Conservation (phyloP, 2,329 filamentous ascomycete genomes). For the Arthrinium puccinioides region DNA sequence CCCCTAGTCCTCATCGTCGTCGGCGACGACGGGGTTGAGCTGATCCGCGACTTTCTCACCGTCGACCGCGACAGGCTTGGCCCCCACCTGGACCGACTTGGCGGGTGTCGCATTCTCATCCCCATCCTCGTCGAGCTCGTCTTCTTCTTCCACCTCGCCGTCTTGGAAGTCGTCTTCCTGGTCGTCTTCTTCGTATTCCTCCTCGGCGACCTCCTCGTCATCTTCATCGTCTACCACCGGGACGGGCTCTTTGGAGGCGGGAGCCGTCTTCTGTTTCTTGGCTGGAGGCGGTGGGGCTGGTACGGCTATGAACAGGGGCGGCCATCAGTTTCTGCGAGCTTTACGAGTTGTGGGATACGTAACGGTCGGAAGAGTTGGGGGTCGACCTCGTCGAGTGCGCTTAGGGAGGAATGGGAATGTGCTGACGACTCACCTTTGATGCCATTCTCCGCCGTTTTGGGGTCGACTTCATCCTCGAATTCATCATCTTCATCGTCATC, state of each 20-base stretch:
- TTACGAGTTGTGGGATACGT: no score
- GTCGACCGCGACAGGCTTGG: slow-evolving; percentile 4
- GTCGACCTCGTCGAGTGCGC: neutral
- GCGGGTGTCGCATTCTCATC: slow-evolving; percentile 12
- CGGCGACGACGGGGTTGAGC: neutral
- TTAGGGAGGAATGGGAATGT: neutral
- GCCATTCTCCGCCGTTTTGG: slow-evolving; percentile 19
- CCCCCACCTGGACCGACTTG: slow-evolving; percentile 16
- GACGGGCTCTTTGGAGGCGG: slow-evolving; percentile 12
- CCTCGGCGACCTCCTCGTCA: slow-evolving; percentile 18
- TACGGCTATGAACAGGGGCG: neutral
- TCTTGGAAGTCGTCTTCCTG: slow-evolving; percentile 13
- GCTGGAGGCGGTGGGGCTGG: slow-evolving; percentile 19
- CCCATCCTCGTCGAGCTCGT: slow-evolving; percentile 9
- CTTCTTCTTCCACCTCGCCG: slow-evolving; percentile 14
- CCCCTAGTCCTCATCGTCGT: slow-evolving; percentile 6
- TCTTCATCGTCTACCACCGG: slow-evolving; percentile 16
- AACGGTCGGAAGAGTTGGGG: no score
- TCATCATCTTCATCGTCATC: slow-evolving; percentile 22
- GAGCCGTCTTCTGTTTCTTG: slow-evolving; percentile 23
- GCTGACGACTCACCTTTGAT: slow-evolving; percentile 22
- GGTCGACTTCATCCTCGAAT: slow-evolving; percentile 19
- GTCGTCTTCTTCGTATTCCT: slow-evolving; percentile 16
- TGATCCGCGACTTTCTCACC: neutral
- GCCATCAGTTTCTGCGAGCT: no score